Evolutionary conservation across 2,329 filamentous ascomycete species (phyloP), one percentile per base, ranked within the genome.

Genomic region (Arachnopeziza araneosa): DNA sequence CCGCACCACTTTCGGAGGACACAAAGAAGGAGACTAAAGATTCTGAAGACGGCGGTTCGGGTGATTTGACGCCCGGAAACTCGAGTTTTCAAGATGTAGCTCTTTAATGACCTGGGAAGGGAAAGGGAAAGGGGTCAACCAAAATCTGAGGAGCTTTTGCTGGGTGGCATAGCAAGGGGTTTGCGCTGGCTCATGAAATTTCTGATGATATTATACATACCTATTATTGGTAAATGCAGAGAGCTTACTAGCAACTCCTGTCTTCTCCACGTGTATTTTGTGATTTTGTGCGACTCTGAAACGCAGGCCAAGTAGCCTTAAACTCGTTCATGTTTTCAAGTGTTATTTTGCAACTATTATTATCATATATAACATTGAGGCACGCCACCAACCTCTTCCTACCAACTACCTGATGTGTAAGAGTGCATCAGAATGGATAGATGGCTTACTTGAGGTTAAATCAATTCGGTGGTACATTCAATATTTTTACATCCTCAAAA

Each of bases 51-150:
- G 68, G 54, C 49, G 66, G 63, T 48, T 69, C 70, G 36, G 70
- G 69, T 12, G 74, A 76, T 19, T 73, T 76, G 50, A 82, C 81
- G 7, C 79, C 83, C 2, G 78, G 76, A 21, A 83, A 84, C 64
- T 80, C 81, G 0, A 78, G 83, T n/a, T 87, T 87, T 72, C 83
- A 87, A 67, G 83, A 87, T 66, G 83, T 87, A 53, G 82, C 81
- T 62, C 74, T 87, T 67, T 87, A 76, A 65, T 60, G 24, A 53
- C 17, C 36, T 44, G 10, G 36, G 17, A 44, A 44, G 10, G 12
- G 36, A 44, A 44, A 44, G 36, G 10, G 12, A 12, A 44, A 44
- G 17, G 36, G 36, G 4, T 14, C 12, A 44, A 14, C 36, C 6
- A 44, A 44, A 44, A 17, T 14, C 17, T 44, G 10, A 44, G 2